Base-by-base conservation (phyloP, 768 basidiomycete species). In the Tricholoma hemisulphureum region DNA sequence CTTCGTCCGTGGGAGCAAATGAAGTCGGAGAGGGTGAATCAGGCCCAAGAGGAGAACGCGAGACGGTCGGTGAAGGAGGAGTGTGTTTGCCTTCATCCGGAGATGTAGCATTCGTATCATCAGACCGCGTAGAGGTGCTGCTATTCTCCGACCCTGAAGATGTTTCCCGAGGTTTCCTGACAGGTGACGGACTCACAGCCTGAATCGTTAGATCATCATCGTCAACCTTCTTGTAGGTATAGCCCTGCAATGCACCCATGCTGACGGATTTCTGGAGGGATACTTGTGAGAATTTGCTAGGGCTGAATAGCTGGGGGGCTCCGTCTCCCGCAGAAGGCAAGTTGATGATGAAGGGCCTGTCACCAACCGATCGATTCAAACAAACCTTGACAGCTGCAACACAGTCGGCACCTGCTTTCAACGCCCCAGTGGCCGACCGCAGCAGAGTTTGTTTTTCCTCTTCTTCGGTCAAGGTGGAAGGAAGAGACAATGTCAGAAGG, bases 401-500 rank as follows among this genome's bases (percentile, higher is more conserved):
- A 70, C 94, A 96, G 60, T 97, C 95, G 10, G 89, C 86, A 26
- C 92, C 93, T 24, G 91, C 86, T 68, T 93, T 90, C 58, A 95
- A 77, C 5, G 95, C 91, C 48, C 83, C 84, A 4, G 96, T 97
- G 8, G 95, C 93, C n/a, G 87, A 88, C 55, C 87, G 83, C 61
- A 98, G 79, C 53, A 97, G 73, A 1, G 79, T 76, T 54, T 82
- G 80, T 71, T 91, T 93, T 70, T 95, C 92, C 50, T 86, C 83
- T 62, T 98, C 95, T 74, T 94, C 91, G 41, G 84, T 80, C 66
- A 83, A 73, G 23, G 72, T 69, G 1, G 79, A 72, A 18, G 78
- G 72, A 51, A 77, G 64, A 5, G 78, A 77, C 23, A 77, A 60
- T 8, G 91, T 91, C 35, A 97, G 82, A 53, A 85, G 76, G 56